Percentiles rank a stretch among this genome's conserved stretches.
Conservation (phyloP, 176 grass and related monocot species). For the Phoenix dactylifera region DNA sequence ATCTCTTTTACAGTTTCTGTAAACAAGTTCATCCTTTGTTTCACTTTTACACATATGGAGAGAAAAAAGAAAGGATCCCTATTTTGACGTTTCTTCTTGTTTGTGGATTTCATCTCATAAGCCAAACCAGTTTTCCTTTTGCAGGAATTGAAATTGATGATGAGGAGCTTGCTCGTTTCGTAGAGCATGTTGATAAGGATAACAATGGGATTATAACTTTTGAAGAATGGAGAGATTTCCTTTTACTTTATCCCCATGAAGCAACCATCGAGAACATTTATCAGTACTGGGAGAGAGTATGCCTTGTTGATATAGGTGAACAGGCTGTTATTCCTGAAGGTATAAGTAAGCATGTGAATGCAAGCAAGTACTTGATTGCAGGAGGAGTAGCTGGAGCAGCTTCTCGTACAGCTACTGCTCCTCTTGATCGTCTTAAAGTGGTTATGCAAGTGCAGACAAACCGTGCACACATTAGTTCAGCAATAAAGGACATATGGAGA, state of each 20-base stretch:
- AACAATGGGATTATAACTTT: constrained; percentile 94
- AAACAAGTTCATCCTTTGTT: neutral
- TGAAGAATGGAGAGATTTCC: constrained; percentile 95
- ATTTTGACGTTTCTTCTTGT: neutral
- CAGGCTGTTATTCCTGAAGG: constrained; percentile 73
- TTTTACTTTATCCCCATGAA: constrained; percentile 85
- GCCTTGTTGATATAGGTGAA: constrained; percentile 78
- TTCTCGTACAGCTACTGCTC: constrained; percentile 73
- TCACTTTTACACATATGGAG: neutral
- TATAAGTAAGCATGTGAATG: constrained; percentile 63
- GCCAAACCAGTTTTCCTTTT: constrained; percentile 25
- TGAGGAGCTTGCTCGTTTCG: constrained; percentile 67
- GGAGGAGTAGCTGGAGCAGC: constrained; percentile 67
- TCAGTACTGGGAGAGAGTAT: constrained; percentile 84
- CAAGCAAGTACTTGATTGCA: constrained; percentile 76
- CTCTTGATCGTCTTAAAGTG: constrained; percentile 79
- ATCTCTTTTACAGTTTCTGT: too few species aligned
- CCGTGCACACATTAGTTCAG: constrained; percentile 25
- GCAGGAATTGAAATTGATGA: constrained; percentile 84
- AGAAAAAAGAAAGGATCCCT: neutral
- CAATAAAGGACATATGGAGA: constrained; percentile 61
- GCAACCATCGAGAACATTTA: constrained; percentile 86
- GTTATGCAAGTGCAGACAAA: constrained; percentile 70
- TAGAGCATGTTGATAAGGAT: constrained; percentile 91
- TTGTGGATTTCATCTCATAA: constrained; percentile 26